These are phyloP conservation scores for Cryptosporidium parvum DNA, from an alignment of 169 alveolate genomes.

Conservation along the genomic window DNA sequence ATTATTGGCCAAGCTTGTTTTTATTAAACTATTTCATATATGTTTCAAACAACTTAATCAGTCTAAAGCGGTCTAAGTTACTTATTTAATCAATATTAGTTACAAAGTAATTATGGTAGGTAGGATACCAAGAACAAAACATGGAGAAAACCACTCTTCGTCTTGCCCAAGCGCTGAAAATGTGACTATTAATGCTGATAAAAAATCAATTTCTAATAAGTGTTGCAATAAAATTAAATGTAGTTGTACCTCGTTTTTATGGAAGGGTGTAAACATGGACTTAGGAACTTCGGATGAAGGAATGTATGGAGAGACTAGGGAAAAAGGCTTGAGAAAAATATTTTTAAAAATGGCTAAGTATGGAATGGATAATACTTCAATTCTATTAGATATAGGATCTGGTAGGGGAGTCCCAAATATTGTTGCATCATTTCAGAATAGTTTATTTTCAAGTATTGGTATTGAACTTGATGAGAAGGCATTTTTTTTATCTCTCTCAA, in stretches of 20 bases:
- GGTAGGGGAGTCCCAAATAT: conserved; percentile 89
- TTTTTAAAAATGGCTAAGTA: conserved; percentile 81
- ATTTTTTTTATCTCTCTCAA: conserved; percentile 70
- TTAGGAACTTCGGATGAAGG: conserved; percentile 88
- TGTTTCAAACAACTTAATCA: no score
- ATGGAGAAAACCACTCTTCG: neutral
- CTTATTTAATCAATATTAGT: neutral
- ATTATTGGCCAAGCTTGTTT: neutral
- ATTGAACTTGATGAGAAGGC: conserved; percentile 77
- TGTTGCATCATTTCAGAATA: conserved; percentile 77
- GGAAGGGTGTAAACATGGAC: conserved; percentile 79
- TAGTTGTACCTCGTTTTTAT: conserved; percentile 77
- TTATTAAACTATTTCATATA: neutral
- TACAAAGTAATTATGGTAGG: neutral
- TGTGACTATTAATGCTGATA: neutral
- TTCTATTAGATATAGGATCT: conserved; percentile 86
- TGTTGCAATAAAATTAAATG: conserved; percentile 44
- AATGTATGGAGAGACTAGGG: conserved; percentile 88
- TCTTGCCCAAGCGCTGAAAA: neutral
- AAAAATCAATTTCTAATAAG: neutral
- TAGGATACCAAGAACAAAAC: neutral
- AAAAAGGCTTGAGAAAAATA: conserved; percentile 79
- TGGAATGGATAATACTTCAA: conserved; percentile 85
- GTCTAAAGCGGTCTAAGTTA: neutral
- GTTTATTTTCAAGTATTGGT: conserved; percentile 81